Evolutionary conservation across 78 protist genomes (phyloP), one percentile per base, ranked within the genome.

Genomic region (Polysphondylium violaceum): DNA sequence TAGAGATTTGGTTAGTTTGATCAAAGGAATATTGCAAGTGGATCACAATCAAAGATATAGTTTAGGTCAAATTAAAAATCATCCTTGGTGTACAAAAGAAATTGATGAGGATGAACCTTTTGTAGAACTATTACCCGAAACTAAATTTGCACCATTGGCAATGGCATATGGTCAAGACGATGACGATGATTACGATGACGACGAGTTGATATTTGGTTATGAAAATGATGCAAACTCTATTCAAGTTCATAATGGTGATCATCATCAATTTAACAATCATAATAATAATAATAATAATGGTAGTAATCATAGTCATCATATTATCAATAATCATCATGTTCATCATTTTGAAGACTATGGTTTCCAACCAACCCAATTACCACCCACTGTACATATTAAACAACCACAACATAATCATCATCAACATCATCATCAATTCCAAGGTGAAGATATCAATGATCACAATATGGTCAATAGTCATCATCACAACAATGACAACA

Each of bases 1-100:
- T 25, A 76, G 43, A 9, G 87, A 74, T 53, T 55, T 88, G 51
- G 41, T 44, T 47, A 25, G 44, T 53, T 61, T 88, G 7, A 74
- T 88, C 8, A 74, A 76, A n/a, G 94, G 94, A 29, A 88, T 88
- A 1, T 50, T 88, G 5, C 79, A 74, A 47, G 63, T 73, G 6
- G 94, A 88, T 40, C 94, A 76, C 31, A 88, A 75, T 59, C 86
- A 76, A 72, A 61, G 94, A 47, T 74, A 53, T 72, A 75, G 87
- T 19, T 23, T 88, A 0, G 50, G 41, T n/a, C 94, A 88, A 72
- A 88, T 88, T 72, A 88, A 88, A 67, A 63, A 41, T 63, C 94
- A 88, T 65, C 74, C 71, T 69, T 83, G 91, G 91, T 68, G 78
- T 69, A 55, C 41, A 23, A 83, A 83, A 33, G 21, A 41, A 68